These are phyloP conservation scores for Solanum hybrid DNA, from an alignment of 305 asterid species.

Conservation along the genomic window DNA sequence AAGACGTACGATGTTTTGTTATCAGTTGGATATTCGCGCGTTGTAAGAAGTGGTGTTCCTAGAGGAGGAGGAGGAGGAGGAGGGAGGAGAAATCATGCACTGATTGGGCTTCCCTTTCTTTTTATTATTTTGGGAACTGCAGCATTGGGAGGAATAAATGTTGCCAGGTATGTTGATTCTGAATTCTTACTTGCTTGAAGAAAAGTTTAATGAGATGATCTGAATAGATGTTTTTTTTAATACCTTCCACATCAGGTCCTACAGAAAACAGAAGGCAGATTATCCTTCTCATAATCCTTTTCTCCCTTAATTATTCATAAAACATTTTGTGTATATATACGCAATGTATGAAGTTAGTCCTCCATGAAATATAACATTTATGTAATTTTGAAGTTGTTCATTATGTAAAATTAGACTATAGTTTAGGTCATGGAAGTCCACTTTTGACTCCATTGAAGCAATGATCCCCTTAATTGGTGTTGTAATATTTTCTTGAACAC, in stretches of 20 bases:
- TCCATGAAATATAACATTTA: neutral
- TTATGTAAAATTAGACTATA: neutral
- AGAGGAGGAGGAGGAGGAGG: slow-evolving; percentile 18
- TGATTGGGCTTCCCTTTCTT: slow-evolving; percentile 45
- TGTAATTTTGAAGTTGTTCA: neutral
- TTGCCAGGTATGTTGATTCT: slow-evolving; percentile 34
- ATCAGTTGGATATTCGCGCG: slow-evolving; percentile 32
- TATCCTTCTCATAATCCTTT: slow-evolving; percentile 61
- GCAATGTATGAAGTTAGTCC: neutral
- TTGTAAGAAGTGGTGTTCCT: slow-evolving; percentile 43
- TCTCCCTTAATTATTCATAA: slow-evolving; percentile 37
- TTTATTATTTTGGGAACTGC: slow-evolving; percentile 36
- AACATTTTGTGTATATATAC: neutral
- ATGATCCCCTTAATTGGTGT: neutral
- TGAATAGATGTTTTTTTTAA: neutral
- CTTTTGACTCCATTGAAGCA: neutral
- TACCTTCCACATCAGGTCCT: slow-evolving; percentile 34
- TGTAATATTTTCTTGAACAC: neutral
- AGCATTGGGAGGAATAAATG: slow-evolving; percentile 50
- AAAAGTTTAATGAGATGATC: neutral
- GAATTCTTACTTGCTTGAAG: neutral
- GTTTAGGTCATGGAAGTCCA: neutral
- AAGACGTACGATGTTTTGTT: neutral
- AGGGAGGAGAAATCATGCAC: slow-evolving; percentile 16
- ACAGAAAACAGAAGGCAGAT: slow-evolving; percentile 37